Base-by-base conservation (phyloP, 495 filamentous ascomycete genomes). In the Aspergillus campestris region DNA sequence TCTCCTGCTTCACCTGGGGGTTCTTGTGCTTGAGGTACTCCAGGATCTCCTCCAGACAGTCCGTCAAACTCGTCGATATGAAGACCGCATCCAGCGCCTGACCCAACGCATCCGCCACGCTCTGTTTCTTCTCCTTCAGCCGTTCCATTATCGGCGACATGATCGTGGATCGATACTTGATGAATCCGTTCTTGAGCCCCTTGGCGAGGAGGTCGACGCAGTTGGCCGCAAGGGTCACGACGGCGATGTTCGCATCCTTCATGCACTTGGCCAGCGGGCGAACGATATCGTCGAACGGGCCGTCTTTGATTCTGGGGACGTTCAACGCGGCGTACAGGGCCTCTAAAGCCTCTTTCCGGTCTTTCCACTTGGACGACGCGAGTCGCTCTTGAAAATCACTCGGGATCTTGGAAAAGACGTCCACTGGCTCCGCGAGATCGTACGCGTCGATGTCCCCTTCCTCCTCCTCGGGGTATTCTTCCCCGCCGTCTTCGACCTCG, bases 211-310 rank as follows among this genome's bases (percentile, higher is more conserved):
- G 70, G 51, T 96, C 91, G 32, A 95, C 83, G 61, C 92, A 96
- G 58, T 96, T 92, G 12, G 90, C 91, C 8, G 94, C 92, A 38
- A 89, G 82, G 1, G 86, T 91, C 29, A 94, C 94, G 35, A 97
- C 92, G 7, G 87, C 86, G 56, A 99, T 83, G 57, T 99, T 99
- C 39, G 94, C 92, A 58, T 99, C 94, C 62, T 97, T 97, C 91
- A 97, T 97, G 54, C 79, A 87, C 61, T 96, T 97, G 27, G 92
- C 92, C 36, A 97, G 68, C 5, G 74, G 78, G 36, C 82, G 77
- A 35, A 86, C 78, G 56, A 95, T 80, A 49, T 97, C 89, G 62
- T 83, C 78, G 51, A 85, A 99, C 34, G 83, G 83, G 3, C 79
- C 89, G 47, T 97, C 92, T 63, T 94, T 90, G 60, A 99, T 95